phyloP scores from a whole-genome alignment of 148 eudicot genomes.

The Amaranthus palmeri region DNA sequence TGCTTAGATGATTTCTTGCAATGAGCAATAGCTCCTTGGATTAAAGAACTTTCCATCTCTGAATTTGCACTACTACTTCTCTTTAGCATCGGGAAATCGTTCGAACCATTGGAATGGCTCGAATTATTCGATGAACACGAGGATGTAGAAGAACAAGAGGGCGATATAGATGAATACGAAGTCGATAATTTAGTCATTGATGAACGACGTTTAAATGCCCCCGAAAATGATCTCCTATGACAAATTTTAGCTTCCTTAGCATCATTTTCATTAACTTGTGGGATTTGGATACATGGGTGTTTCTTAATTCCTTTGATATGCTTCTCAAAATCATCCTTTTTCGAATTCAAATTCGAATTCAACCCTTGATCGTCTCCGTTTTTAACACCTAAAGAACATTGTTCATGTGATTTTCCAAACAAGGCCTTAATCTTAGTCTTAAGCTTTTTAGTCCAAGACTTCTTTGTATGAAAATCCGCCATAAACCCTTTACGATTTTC shows the following conservation, averaged over 20 bases:
- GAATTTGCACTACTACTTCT: conserved; percentile 45
- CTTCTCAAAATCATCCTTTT: conserved; percentile 16
- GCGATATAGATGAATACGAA: conserved; percentile 34
- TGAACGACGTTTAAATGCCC: conserved; percentile 54
- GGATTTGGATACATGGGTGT: conserved; percentile 27
- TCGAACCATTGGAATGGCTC: conserved; percentile 28
- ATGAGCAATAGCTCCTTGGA: conserved; percentile 86
- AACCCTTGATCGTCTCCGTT: conserved; percentile 1
- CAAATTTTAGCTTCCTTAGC: conserved; percentile 20
- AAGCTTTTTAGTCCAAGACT: conserved; percentile 60
- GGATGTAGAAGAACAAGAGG: conserved; percentile 43
- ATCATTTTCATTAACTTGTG: conserved; percentile 17
- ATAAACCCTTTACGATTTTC: conserved; percentile 9
- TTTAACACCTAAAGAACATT: conserved; percentile 15
- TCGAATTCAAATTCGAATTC: neutral
- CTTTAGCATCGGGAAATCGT: conserved; percentile 21
- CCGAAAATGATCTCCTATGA: conserved; percentile 69
- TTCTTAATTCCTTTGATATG: conserved; percentile 17
- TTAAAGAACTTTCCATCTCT: conserved; percentile 55
- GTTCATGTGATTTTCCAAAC: conserved; percentile 41
- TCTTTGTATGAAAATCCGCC: conserved; percentile 24
- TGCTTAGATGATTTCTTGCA: conserved; percentile 56
- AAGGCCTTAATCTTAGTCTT: conserved; percentile 45
- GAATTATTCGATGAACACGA: conserved; percentile 30
- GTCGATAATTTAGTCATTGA: conserved; percentile 18